These are phyloP conservation scores for Aspergillus costaricaensis DNA, from an alignment of 2,329 filamentous ascomycete species.

Conservation along the genomic window DNA sequence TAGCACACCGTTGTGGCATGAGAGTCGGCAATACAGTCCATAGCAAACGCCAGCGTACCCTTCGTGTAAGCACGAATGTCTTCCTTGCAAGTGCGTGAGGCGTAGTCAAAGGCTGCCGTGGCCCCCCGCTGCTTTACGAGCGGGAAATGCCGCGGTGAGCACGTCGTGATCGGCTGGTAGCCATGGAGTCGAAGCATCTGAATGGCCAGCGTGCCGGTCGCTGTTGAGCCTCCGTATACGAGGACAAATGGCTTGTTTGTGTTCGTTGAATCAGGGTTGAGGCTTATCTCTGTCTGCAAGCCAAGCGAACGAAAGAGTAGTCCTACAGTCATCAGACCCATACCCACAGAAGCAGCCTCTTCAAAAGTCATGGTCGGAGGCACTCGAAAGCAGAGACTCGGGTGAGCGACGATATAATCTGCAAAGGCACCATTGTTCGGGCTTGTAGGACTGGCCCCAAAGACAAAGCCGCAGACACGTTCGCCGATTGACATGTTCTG, in stretches of 20 bases:
- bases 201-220: constrained; percentile 1
- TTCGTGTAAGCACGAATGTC: background rate
- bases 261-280: no score
- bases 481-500: constrained; percentile 26
- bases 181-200: background rate
- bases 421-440: constrained; percentile 37
- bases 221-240: constrained; percentile 5
- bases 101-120: constrained; percentile 8
- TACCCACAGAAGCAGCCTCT: constrained; percentile 9
- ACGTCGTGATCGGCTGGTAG: background rate
- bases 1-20: constrained; percentile 2
- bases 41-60: background rate
- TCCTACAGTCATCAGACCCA: constrained; percentile 5
- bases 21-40: constrained; percentile 2
- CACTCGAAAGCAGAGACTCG: constrained; percentile 31
- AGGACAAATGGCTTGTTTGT: background rate
- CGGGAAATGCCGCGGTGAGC: constrained; percentile 8
- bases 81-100: background rate
- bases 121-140: background rate
- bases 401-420: constrained; percentile 35
- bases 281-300: no score
- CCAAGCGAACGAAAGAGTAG: constrained; percentile 6
- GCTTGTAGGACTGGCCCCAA: constrained; percentile 31
- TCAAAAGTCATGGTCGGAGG: constrained; percentile 16
- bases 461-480: constrained; percentile 35